phyloP scores from a whole-genome alignment of 306 rosid genomes.

The Trifolium fragiferum region DNA sequence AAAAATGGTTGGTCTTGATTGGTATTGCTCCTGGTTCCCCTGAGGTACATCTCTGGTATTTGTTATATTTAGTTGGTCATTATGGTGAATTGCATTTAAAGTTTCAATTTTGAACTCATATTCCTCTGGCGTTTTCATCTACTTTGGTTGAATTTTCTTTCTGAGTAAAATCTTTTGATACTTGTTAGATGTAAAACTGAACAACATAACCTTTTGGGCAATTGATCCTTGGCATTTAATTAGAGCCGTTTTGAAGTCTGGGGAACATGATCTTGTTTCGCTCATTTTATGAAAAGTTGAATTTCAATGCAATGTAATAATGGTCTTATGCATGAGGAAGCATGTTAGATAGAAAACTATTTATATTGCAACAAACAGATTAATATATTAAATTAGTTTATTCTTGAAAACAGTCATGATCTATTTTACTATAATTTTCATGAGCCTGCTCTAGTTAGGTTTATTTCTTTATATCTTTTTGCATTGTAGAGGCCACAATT shows the following conservation, averaged over 20 bases:
- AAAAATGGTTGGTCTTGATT: constrained; percentile 98
- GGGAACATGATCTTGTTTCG: constrained; percentile 10
- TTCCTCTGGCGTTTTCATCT: constrained; percentile 15
- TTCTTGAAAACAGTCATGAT: constrained; percentile 30
- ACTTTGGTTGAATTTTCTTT: constrained; percentile 4
- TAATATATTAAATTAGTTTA: constrained; percentile 12
- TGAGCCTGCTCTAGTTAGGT: constrained; percentile 24
- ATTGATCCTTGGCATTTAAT: constrained; percentile 14
- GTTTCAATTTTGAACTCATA: constrained; percentile 23
- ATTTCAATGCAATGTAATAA: constrained; percentile 22
- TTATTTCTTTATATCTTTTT: constrained; percentile 34
- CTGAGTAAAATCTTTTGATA: constrained; percentile 6
- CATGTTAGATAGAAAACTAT: constrained; percentile 12
- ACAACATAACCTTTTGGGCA: constrained; percentile 20
- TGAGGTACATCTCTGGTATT: constrained; percentile 65
- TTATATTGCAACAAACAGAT: constrained; percentile 15
- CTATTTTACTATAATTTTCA: constrained; percentile 28
- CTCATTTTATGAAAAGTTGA: constrained; percentile 9
- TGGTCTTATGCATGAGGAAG: background rate
- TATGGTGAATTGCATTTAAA: constrained; percentile 30
- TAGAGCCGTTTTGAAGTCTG: constrained; percentile 7
- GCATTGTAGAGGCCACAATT: constrained; percentile 81
- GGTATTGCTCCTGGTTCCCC: constrained; percentile 99
- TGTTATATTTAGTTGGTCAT: constrained; percentile 27
- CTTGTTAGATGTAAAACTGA: constrained; percentile 8